phyloP scores from a whole-genome alignment of 768 basidiomycete genomes.

The Crepidotus variabilis region DNA sequence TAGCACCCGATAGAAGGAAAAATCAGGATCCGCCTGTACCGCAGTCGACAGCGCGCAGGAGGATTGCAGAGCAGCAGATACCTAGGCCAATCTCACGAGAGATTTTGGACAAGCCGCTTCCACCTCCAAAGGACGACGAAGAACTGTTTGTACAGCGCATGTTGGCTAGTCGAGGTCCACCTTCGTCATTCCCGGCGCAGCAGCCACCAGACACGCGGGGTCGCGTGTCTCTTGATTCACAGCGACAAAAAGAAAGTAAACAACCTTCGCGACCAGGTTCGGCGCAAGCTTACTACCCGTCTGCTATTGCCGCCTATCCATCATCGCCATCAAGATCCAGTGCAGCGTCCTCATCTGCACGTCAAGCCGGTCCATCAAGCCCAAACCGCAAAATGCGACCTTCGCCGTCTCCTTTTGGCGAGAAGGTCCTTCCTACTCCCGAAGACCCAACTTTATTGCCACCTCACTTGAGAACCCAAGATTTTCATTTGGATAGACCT shows the following conservation, averaged over 20 bases:
- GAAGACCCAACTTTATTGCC: neutral
- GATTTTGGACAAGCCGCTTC: slow-evolving; percentile 27
- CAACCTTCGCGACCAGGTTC: slow-evolving; percentile 14
- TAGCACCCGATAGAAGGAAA: neutral
- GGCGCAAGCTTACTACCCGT: slow-evolving; percentile 9
- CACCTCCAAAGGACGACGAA: slow-evolving; percentile 16
- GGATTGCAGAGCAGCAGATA: slow-evolving; percentile 34
- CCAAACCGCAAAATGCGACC: neutral
- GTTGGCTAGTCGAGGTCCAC: neutral
- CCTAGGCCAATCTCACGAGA: slow-evolving; percentile 35
- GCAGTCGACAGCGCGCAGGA: neutral
- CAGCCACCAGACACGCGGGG: neutral
- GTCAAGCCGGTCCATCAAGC: neutral
- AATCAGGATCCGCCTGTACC: neutral
- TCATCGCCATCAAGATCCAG: neutral
- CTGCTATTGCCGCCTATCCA: neutral
- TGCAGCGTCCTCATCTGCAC: neutral
- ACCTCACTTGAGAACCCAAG: neutral
- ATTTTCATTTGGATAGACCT: neutral
- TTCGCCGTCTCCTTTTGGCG: neutral
- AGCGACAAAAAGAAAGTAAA: neutral
- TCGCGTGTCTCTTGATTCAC: neutral
- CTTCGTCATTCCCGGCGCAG: neutral
- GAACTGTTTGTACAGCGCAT: neutral
- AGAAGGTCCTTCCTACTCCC: neutral